Percentiles rank a stretch among this genome's conserved stretches.
phyloP scores from a whole-genome alignment of 495 filamentous ascomycete species.

The Lasiosphaeria hispida region DNA sequence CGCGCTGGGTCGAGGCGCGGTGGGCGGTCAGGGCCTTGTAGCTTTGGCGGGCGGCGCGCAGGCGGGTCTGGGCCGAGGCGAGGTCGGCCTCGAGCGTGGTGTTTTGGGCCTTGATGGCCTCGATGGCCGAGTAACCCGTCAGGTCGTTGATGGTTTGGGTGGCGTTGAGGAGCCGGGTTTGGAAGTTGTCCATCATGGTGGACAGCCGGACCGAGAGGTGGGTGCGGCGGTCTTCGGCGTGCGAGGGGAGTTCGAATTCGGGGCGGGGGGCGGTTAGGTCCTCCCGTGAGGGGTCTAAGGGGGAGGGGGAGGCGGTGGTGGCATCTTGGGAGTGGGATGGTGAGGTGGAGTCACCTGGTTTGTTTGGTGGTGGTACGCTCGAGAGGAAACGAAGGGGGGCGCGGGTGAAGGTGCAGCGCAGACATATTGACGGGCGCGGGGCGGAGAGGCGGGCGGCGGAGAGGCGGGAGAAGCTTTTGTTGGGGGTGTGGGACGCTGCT shows the following conservation, averaged over 20 bases:
- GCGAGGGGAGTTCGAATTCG: conserved; percentile 65
- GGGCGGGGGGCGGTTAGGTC: not conserved
- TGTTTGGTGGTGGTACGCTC: not conserved
- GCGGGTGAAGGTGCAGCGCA: conserved; percentile 13
- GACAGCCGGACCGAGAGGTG: conserved; percentile 70
- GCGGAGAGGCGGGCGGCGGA: not conserved
- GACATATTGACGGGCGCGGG: conserved; percentile 10
- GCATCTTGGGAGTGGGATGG: not conserved
- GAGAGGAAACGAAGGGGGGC: conserved; percentile 17
- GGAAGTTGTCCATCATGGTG: conserved; percentile 81
- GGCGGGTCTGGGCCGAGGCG: conserved; percentile 57
- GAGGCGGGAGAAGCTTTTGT: conserved; percentile 2
- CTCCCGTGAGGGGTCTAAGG: not conserved
- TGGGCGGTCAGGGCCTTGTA: conserved; percentile 76
- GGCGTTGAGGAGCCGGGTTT: conserved; percentile 78
- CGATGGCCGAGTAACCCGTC: conserved; percentile 93
- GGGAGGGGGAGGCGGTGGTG: not conserved
- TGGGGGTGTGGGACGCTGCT: not conserved
- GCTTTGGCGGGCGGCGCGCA: conserved; percentile 66
- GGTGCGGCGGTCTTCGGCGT: conserved; percentile 69
- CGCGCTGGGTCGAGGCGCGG: conserved; percentile 84
- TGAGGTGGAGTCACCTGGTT: not conserved
- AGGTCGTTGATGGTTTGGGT: conserved; percentile 87
- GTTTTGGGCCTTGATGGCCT: conserved; percentile 76
- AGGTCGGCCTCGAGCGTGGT: conserved; percentile 65